Conservation (phyloP, 805 yeast species). For the Starmerella vitae region DNA sequence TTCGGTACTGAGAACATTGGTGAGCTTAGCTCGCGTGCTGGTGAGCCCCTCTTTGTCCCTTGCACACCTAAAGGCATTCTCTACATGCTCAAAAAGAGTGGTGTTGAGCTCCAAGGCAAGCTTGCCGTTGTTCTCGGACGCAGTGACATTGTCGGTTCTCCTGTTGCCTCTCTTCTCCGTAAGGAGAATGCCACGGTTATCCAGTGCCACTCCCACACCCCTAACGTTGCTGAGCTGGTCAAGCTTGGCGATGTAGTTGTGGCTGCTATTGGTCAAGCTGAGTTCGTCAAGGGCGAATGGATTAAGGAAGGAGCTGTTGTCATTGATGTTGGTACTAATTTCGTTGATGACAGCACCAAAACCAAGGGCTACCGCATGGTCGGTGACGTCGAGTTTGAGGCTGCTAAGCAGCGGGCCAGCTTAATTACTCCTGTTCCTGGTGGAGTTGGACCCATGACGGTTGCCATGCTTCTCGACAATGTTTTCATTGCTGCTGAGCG, state of each 20-base stretch:
- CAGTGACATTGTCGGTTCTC: conserved; percentile 94
- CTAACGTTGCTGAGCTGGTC: conserved; percentile 44
- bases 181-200: conserved; percentile 78
- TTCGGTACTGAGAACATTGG: conserved; percentile 82
- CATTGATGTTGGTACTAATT: conserved; percentile 92
- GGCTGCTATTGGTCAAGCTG: conserved; percentile 82
- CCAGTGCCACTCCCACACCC: conserved; percentile 63
- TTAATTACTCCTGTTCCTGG: conserved; percentile 94
- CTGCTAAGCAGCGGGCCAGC: conserved; percentile 47
- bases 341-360: conserved; percentile 55
- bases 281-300: conserved; percentile 76
- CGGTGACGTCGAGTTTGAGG: conserved; percentile 78
- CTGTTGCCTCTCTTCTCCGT: conserved; percentile 72
- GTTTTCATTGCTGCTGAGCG: conserved; percentile 67
- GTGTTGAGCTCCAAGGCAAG: conserved; percentile 56
- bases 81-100: conserved; percentile 56
- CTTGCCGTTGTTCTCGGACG: conserved; percentile 86
- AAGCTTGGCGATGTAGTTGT: conserved; percentile 76
- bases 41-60: conserved; percentile 70
- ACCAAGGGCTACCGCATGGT: conserved; percentile 72
- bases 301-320: conserved; percentile 76
- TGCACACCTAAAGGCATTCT: conserved; percentile 94
- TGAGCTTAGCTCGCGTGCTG: conserved; percentile 76
- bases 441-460: conserved; percentile 99
- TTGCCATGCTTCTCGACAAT: conserved; percentile 83